Percentiles rank a stretch among this genome's conserved stretches.
Evolutionary conservation across 495 filamentous ascomycete genomes (phyloP).

Genomic region (Margaritispora aquatica): DNA sequence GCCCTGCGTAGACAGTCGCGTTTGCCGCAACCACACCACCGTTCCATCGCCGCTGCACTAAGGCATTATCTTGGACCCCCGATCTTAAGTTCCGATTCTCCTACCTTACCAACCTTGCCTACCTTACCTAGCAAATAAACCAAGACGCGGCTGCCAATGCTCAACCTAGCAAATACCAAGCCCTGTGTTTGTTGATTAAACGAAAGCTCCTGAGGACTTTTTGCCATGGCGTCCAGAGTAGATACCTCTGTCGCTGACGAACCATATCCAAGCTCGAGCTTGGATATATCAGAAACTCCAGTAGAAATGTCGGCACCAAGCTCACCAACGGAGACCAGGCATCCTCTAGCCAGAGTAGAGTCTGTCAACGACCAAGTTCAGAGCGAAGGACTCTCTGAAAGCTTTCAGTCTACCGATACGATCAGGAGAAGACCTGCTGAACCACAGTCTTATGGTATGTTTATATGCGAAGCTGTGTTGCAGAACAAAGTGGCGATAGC

Average conservation of each 20-base stretch:
- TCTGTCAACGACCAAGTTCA: conserved; percentile 20
- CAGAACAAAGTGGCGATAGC: not conserved
- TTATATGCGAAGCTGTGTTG: not conserved
- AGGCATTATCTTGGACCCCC: not conserved
- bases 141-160: not conserved
- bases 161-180: not conserved
- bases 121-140: not conserved
- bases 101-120: too few species aligned
- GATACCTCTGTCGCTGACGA: not conserved
- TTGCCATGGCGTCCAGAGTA: conserved; percentile 16
- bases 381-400: conserved; percentile 24
- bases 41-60: too few species aligned
- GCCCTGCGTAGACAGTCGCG: too few species aligned
- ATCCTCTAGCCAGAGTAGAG: conserved; percentile 24
- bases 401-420: conserved; percentile 41
- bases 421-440: conserved; percentile 37
- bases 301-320: conserved; percentile 19
- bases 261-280: not conserved
- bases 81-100: too few species aligned
- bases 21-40: too few species aligned
- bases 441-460: conserved; percentile 27
- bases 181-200: not conserved
- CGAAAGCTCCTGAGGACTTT: not conserved
- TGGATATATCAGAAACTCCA: conserved; percentile 5
- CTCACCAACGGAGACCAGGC: conserved; percentile 26